These are phyloP conservation scores for Talaromyces wortmannii DNA, from an alignment of 495 filamentous ascomycete genomes.

Conservation along the genomic window DNA sequence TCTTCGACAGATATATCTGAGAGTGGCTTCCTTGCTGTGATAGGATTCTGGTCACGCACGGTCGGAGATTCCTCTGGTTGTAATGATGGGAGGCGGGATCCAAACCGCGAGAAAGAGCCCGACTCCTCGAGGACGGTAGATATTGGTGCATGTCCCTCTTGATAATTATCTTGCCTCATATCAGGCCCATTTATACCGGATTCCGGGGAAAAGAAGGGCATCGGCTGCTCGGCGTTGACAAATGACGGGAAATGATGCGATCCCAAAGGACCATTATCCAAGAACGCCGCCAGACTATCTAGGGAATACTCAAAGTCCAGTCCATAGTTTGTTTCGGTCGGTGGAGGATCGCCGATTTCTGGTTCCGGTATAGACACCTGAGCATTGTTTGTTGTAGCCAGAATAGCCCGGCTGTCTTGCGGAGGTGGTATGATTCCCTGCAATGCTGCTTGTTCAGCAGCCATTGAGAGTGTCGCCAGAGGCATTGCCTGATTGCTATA, in stretches of 20 bases:
- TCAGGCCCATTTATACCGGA: neutral
- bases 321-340: neutral
- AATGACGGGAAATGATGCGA: neutral
- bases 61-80: neutral
- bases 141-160: neutral
- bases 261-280: neutral
- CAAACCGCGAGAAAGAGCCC: slow-evolving; percentile 5
- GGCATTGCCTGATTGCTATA: neutral
- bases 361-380: neutral
- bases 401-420: neutral
- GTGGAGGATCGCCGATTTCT: neutral
- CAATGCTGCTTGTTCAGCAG: neutral
- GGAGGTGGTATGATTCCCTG: neutral
- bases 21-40: slow-evolving; percentile 24
- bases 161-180: neutral
- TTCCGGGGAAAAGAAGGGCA: neutral
- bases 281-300: neutral
- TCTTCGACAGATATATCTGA: slow-evolving; percentile 59
- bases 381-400: neutral
- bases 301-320: neutral
- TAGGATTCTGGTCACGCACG: neutral
- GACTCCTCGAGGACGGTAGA: neutral
- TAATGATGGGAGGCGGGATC: slow-evolving; percentile 9
- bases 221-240: neutral
- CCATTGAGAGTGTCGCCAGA: neutral